A percentile compares a stretch with the other conserved stretches of the same genome.
Conservation (phyloP, 2,329 filamentous ascomycete species). For the Botryotinia narcissicola region DNA sequence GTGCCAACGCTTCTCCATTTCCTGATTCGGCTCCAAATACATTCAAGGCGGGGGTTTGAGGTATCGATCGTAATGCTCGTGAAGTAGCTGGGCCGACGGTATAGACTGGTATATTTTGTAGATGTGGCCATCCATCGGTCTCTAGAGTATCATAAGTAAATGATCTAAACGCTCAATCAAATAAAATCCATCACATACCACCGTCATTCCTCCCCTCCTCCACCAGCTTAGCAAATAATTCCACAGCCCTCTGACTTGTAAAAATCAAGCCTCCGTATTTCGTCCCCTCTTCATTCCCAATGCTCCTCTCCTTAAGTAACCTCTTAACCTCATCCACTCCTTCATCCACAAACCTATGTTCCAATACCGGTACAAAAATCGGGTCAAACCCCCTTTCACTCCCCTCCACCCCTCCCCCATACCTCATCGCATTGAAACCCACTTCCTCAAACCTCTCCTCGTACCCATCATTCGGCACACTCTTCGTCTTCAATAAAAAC, state of each 20-base stretch:
- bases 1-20: constrained; percentile 76
- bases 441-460: constrained; percentile 60
- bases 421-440: constrained; percentile 19
- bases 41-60: constrained; percentile 51
- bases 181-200: constrained; percentile 20
- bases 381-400: constrained; percentile 52
- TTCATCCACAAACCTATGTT: constrained; percentile 63
- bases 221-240: constrained; percentile 67
- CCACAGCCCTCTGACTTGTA: constrained; percentile 79
- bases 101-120: constrained; percentile 63
- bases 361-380: constrained; percentile 72
- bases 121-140: constrained; percentile 47
- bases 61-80: constrained; percentile 62
- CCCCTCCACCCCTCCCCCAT: constrained; percentile 28
- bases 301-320: constrained; percentile 47
- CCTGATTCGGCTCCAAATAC: constrained; percentile 81
- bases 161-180: not conserved
- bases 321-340: constrained; percentile 54
- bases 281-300: constrained; percentile 41
- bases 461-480: constrained; percentile 68
- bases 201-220: constrained; percentile 42
- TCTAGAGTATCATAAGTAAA: constrained; percentile 21
- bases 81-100: constrained; percentile 80
- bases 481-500: constrained; percentile 75
- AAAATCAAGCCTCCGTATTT: constrained; percentile 77